These are phyloP conservation scores for Moelleriella libera DNA, from an alignment of 2,329 filamentous ascomycete genomes.

Conservation along the genomic window DNA sequence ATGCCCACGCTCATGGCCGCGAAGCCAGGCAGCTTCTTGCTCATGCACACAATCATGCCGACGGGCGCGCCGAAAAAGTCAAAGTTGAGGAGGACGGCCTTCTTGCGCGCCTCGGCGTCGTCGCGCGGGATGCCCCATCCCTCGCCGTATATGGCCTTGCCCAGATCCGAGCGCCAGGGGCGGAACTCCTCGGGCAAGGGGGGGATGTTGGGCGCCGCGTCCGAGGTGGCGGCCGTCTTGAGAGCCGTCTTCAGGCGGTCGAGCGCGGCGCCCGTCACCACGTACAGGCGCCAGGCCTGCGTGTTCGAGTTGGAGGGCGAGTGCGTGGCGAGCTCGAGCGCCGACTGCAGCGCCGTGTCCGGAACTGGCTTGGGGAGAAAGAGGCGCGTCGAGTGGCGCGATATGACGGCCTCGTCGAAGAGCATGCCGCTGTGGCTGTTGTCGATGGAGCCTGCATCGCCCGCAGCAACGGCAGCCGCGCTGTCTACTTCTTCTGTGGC, in stretches of 20 bases:
- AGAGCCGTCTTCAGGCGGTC: slow-evolving; percentile 1
- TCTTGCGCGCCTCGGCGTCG: slow-evolving; percentile 4
- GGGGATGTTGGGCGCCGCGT: background rate
- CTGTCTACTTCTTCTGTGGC: too few species aligned
- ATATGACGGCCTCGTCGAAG: background rate
- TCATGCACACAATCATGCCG: slow-evolving; percentile 5
- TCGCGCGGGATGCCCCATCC: slow-evolving; percentile 5
- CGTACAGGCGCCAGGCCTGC: slow-evolving; percentile 3
- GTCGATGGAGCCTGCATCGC: too few species aligned
- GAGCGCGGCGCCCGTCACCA: slow-evolving; percentile 1
- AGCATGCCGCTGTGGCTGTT: too few species aligned
- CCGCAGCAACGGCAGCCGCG: background rate
- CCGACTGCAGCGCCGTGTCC: background rate
- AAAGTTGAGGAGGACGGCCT: slow-evolving; percentile 5
- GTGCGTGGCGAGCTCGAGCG: slow-evolving; percentile 1
- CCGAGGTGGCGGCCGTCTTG: background rate
- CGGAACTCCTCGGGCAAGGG: slow-evolving; percentile 5
- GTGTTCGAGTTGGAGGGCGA: slow-evolving; percentile 4
- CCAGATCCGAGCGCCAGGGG: slow-evolving; percentile 6
- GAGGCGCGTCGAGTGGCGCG: slow-evolving; percentile 1
- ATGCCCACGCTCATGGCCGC: slow-evolving; percentile 8
- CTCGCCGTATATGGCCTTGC: slow-evolving; percentile 5
- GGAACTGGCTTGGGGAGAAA: slow-evolving; percentile 1
- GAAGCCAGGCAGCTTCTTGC: background rate
- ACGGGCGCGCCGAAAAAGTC: slow-evolving; percentile 8